A percentile compares a stretch with the other conserved stretches of the same genome.
Evolutionary conservation across 768 basidiomycete genomes (phyloP).

Genomic region (Cantharellus anzutake): DNA sequence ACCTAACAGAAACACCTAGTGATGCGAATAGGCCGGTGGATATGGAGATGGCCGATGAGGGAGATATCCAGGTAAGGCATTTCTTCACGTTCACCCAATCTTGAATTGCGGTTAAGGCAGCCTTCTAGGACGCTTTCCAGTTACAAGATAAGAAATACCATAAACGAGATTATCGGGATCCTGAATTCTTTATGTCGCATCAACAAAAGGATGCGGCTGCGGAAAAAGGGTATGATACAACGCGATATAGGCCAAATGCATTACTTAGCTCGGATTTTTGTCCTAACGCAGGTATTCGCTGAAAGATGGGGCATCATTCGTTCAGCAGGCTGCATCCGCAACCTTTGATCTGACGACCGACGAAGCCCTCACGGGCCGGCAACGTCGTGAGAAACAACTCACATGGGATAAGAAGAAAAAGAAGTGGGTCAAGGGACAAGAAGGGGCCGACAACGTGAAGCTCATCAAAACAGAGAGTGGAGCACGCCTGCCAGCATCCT

Average conservation of each 20-base stretch:
- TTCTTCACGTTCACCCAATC: background rate
- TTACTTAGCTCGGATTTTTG: background rate
- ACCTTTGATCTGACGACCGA: slow-evolving; percentile 74
- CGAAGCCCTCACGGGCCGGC: slow-evolving; percentile 31
- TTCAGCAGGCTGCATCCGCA: slow-evolving; percentile 58
- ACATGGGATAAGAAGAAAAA: slow-evolving; percentile 97
- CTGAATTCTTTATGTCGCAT: slow-evolving; percentile 83
- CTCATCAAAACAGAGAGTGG: slow-evolving; percentile 88
- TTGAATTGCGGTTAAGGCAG: background rate
- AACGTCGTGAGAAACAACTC: slow-evolving; percentile 41
- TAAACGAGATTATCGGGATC: slow-evolving; percentile 44
- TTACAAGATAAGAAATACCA: slow-evolving; percentile 24
- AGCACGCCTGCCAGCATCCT: slow-evolving; percentile 73
- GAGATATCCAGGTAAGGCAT: slow-evolving; percentile 45
- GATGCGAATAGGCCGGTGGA: background rate
- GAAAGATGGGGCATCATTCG: slow-evolving; percentile 69
- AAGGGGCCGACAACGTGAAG: slow-evolving; percentile 84
- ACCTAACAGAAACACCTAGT: slow-evolving; percentile 4
- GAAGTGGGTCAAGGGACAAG: slow-evolving; percentile 70
- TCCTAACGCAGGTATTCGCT: slow-evolving; percentile 53
- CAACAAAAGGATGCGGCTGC: slow-evolving; percentile 71
- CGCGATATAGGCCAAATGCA: background rate
- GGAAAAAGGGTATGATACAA: slow-evolving; percentile 61
- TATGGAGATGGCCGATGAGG: slow-evolving; percentile 44
- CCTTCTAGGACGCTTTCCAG: slow-evolving; percentile 45